phyloP scores from a whole-genome alignment of 1,139 yeast genomes.

The Pichia sp. region DNA sequence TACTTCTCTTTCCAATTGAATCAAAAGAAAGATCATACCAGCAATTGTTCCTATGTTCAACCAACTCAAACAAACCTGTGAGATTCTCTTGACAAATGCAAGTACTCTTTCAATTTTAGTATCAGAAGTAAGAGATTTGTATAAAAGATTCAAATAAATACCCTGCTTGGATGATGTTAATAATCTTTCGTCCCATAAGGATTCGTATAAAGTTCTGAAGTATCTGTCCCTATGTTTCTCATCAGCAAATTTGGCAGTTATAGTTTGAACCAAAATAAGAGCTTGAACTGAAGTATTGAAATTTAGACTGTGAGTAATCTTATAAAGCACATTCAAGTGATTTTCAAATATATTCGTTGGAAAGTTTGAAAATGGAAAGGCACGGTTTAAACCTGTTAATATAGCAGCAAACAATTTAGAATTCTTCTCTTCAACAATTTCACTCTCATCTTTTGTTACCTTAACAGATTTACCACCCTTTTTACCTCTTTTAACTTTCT shows the following conservation, averaged over 20 bases:
- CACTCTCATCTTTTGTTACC: constrained; percentile 59
- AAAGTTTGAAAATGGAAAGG: constrained; percentile 84
- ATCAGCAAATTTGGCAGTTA: constrained; percentile 39
- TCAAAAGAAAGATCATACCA: constrained; percentile 78
- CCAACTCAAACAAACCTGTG: constrained; percentile 84
- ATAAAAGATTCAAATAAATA: constrained; percentile 76
- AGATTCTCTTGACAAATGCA: constrained; percentile 86
- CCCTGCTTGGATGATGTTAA: constrained; percentile 65
- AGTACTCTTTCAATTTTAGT: constrained; percentile 55
- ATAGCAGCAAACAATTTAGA: constrained; percentile 84
- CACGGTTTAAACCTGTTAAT: constrained; percentile 91
- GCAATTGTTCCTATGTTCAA: constrained; percentile 79
- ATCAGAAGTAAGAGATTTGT: constrained; percentile 76
- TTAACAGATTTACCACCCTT: constrained; percentile 81
- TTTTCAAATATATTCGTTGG: constrained; percentile 64
- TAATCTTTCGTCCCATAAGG: constrained; percentile 78
- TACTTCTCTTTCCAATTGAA: constrained; percentile 51
- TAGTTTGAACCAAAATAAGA: constrained; percentile 73
- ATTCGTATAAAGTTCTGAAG: constrained; percentile 84
- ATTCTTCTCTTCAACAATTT: constrained; percentile 74
- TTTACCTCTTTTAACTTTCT: constrained; percentile 47
- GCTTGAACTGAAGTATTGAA: constrained; percentile 95
- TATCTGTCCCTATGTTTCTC: constrained; percentile 54
- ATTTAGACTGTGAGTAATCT: constrained; percentile 88
- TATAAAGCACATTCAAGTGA: constrained; percentile 79